Percentiles rank a stretch among this genome's conserved stretches.
Evolutionary conservation across 1,284 basidiomycete genomes (phyloP).

Genomic region (Caloboletus inedulis): DNA sequence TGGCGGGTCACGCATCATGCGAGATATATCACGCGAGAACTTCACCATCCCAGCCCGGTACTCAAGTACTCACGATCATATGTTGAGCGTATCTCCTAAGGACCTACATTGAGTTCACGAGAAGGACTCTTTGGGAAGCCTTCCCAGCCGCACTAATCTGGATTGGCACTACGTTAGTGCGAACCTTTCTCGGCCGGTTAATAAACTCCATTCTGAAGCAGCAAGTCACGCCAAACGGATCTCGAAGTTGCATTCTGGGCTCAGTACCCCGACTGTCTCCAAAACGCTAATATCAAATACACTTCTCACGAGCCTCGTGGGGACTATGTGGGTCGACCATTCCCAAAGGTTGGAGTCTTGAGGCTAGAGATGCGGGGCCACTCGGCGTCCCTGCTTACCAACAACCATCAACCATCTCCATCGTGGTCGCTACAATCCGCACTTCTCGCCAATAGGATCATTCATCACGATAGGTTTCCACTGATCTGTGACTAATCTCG

Average conservation of each 20-base stretch:
- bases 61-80: constrained; percentile 27
- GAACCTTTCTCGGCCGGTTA: constrained; percentile 22
- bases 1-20: constrained; percentile 18
- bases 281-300: constrained; percentile 22
- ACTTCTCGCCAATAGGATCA: constrained; percentile 22
- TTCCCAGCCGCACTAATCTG: constrained; percentile 26
- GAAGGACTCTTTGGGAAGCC: constrained; percentile 9
- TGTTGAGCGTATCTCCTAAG: constrained; percentile 13
- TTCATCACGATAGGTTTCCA: constrained; percentile 23
- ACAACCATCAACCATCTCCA: constrained; percentile 15
- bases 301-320: constrained; percentile 8
- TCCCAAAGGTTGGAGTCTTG: constrained; percentile 2
- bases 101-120: constrained; percentile 9
- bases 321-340: constrained; percentile 13
- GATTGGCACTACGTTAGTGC: constrained; percentile 25
- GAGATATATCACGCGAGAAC: constrained; percentile 21
- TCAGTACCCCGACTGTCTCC: constrained; percentile 24
- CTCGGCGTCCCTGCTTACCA: constrained; percentile 8
- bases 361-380: constrained; percentile 5
- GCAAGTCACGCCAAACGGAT: constrained; percentile 16
- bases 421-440: constrained; percentile 11
- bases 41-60: neutral
- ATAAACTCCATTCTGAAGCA: constrained; percentile 12
- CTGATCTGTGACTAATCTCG: constrained; percentile 20
- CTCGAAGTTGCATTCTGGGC: constrained; percentile 20